Percentiles rank a stretch among this genome's conserved stretches.
Evolutionary conservation across 2,329 filamentous ascomycete species (phyloP).

Genomic region (Triangularia verruculosa): DNA sequence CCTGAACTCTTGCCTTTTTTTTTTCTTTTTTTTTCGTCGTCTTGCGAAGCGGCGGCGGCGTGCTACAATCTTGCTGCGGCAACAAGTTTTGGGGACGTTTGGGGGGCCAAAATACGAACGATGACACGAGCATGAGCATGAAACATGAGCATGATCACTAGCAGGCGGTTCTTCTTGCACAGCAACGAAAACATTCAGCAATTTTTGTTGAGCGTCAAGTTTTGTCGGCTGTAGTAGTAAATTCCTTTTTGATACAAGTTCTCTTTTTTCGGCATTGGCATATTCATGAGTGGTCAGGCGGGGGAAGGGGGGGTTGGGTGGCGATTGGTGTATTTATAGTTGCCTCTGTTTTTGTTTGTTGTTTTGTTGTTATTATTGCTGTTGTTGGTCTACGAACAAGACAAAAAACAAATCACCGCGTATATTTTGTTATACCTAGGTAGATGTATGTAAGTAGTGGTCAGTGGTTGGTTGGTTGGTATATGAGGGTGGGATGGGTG

Average conservation of each 20-base stretch:
- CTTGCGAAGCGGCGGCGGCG: background rate
- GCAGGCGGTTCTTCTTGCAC: background rate
- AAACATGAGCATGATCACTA: background rate
- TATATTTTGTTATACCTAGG: background rate
- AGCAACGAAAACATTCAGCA: background rate
- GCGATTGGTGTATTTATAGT: background rate
- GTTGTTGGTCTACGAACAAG: background rate
- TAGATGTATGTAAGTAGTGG: background rate
- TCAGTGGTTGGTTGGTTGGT: background rate
- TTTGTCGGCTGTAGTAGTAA: background rate
- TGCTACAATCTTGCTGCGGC: no score
- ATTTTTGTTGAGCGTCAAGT: background rate
- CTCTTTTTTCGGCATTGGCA: background rate
- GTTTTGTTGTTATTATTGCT: background rate
- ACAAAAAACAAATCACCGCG: background rate
- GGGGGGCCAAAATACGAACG: no score
- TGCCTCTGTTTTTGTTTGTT: background rate
- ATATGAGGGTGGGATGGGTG: background rate
- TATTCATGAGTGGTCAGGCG: background rate
- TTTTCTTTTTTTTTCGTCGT: no score
- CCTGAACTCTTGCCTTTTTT: background rate
- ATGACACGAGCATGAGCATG: background rate
- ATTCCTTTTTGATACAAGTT: background rate
- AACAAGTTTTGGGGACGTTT: no score
- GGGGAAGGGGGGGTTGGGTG: background rate